These are phyloP conservation scores for Penicillium mononematosum DNA, from an alignment of 495 filamentous ascomycete species.

Conservation along the genomic window DNA sequence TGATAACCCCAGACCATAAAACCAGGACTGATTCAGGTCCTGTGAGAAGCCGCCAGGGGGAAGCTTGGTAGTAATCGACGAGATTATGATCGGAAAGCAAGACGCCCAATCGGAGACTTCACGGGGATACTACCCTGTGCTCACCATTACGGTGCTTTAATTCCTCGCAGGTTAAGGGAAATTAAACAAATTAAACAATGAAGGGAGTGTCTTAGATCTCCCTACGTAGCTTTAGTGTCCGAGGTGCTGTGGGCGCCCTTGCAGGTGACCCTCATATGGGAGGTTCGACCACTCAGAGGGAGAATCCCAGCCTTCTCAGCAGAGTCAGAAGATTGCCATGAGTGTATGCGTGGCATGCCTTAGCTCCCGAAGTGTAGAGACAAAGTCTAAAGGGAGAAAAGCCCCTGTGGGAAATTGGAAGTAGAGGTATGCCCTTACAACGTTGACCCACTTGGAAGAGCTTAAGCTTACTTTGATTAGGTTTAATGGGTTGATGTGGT, in stretches of 20 bases:
- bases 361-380: conserved; percentile 14
- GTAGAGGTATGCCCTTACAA: not conserved
- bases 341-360: conserved; percentile 18
- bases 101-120: conserved; percentile 4
- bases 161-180: conserved; percentile 12
- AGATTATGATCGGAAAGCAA: no score
- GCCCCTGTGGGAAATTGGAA: conserved; percentile 10
- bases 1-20: no score
- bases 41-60: no score
- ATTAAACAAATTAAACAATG: conserved; percentile 23
- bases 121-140: not conserved
- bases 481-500: no score
- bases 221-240: conserved; percentile 13
- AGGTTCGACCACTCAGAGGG: conserved; percentile 8
- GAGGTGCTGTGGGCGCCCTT: conserved; percentile 20
- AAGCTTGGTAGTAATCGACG: no score
- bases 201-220: conserved; percentile 18
- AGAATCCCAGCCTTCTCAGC: not conserved
- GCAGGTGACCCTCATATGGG: conserved; percentile 16
- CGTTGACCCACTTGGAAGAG: conserved; percentile 12
- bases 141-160: conserved; percentile 12
- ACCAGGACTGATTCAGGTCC: no score
- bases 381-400: not conserved
- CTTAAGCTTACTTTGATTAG: conserved; percentile 1
- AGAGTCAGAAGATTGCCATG: not conserved